Base-by-base conservation (phyloP, 495 filamentous ascomycete species). In the Annulohypoxylon stygium region DNA sequence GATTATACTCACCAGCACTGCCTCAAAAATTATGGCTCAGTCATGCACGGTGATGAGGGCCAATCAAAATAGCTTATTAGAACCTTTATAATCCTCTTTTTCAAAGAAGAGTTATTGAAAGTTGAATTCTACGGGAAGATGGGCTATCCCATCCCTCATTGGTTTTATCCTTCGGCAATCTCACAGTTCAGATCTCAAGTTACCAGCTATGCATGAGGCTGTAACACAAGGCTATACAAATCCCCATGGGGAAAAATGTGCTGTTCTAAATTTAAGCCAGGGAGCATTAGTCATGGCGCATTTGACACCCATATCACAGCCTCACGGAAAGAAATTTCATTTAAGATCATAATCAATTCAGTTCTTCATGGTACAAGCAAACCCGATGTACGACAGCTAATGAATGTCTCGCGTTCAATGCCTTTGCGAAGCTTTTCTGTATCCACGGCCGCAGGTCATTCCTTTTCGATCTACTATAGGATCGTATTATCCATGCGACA, bases 401-500 rank as follows among this genome's bases (percentile, higher is more conserved):
- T 76, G 70, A 74, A 79, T 75, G 75, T 65, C 69, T 54, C 73
- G 60, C 62, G 50, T 61, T 61, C 67, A 74, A 61, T 77, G 73
- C 67, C 64, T 75, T 74, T 77, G 64, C 73, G 64, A 68, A 74
- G 69, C 77, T 75, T 77, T 75, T 77, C 61, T 74, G 69, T 77
- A 75, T 74, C 75, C 77, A 75, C 70, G 67, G 75, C 73, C 67
- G 65, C 70, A 74, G 64, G 48, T 75, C 70, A 72, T 75, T 77
- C 67, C 73, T 73, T 75, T 62, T 58, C 58, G 71, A 74, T 65
- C 75, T 72, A 65, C 54, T 74, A 50, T 55, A 67, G 64, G 64
- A 64, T 67, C 61, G 61, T 43, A 75, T 70, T 73, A 74, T 79
- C 65, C 72, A 72, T 75, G 62, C 59, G 63, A 67, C 67, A 50